phyloP scores from a whole-genome alignment of 768 basidiomycete genomes.

The Tricholoma sp. region DNA sequence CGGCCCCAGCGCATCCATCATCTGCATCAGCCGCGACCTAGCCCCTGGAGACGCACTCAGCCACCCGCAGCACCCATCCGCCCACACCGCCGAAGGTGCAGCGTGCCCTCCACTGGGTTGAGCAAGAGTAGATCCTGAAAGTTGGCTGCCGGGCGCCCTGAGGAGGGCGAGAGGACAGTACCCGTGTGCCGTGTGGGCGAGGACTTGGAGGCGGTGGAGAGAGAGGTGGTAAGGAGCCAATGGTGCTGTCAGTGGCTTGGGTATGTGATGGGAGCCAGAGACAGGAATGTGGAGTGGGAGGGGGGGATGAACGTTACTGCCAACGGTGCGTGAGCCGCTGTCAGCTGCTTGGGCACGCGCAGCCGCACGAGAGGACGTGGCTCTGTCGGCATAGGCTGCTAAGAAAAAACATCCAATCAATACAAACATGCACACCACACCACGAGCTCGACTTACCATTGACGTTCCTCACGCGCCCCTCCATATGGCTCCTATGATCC shows the following conservation, averaged over 20 bases:
- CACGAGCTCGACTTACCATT: neutral
- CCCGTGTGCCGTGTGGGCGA: constrained; percentile 17
- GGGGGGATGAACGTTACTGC: constrained; percentile 52
- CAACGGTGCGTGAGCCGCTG: constrained; percentile 35
- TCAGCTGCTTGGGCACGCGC: constrained; percentile 25
- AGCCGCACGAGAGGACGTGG: constrained; percentile 56
- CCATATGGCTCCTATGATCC: constrained; percentile 57
- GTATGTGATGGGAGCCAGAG: constrained; percentile 27
- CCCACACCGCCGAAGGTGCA: constrained; percentile 59
- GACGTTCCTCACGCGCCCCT: constrained; percentile 51
- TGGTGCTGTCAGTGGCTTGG: constrained; percentile 7
- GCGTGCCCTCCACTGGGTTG: constrained; percentile 50
- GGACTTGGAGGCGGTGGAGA: constrained; percentile 19
- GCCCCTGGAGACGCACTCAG: too few species aligned
- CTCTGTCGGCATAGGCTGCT: constrained; percentile 30
- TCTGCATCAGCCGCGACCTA: neutral
- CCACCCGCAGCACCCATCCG: too few species aligned
- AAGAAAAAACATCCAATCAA: neutral
- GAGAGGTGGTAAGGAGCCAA: constrained; percentile 9
- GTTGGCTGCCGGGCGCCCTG: too few species aligned
- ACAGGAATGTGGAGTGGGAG: constrained; percentile 33
- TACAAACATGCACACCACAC: neutral
- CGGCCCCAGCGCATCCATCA: neutral
- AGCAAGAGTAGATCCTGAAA: constrained; percentile 68
- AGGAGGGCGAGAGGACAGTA: constrained; percentile 20